These are phyloP conservation scores for Pholiota microspora DNA, from an alignment of 768 basidiomycete species.

Conservation along the genomic window DNA sequence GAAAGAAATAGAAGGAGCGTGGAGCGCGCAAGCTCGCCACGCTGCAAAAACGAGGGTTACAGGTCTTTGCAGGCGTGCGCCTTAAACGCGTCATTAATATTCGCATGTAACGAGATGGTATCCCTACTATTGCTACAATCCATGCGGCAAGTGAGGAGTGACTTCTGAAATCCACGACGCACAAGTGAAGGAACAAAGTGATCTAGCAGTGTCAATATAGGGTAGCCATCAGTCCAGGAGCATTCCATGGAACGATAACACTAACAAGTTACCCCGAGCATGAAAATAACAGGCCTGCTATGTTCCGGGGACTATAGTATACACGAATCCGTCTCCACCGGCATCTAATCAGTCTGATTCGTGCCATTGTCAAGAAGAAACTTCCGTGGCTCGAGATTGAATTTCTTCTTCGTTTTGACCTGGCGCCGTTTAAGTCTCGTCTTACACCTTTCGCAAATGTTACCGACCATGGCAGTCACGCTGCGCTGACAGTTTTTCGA, in stretches of 20 bases:
- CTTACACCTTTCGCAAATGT: conserved; percentile 44
- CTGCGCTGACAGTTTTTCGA: conserved; percentile 39
- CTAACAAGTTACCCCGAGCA: too few relatives aligned
- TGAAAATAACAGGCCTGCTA: neutral
- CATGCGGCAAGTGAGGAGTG: too few relatives aligned
- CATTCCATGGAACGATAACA: neutral
- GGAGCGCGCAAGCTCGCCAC: neutral
- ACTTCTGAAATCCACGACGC: neutral
- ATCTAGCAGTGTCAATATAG: neutral
- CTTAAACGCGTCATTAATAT: neutral
- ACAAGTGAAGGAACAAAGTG: neutral
- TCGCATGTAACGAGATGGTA: neutral
- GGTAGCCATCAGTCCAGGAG: neutral
- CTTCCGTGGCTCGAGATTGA: conserved; percentile 41
- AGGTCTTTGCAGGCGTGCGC: neutral
- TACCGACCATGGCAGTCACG: conserved; percentile 20
- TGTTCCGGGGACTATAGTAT: neutral
- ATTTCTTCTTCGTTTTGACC: conserved; percentile 40
- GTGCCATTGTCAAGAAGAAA: conserved; percentile 10
- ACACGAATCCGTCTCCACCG: neutral
- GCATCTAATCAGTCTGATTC: neutral
- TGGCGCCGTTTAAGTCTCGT: conserved; percentile 43
- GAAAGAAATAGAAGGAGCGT: conserved; percentile 1
- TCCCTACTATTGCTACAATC: neutral
- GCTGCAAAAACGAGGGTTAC: neutral